A percentile compares a stretch with the other conserved stretches of the same genome.
These are phyloP conservation scores for Mollisia scopiformis DNA, from an alignment of 2,329 filamentous ascomycete species.

Conservation along the genomic window DNA sequence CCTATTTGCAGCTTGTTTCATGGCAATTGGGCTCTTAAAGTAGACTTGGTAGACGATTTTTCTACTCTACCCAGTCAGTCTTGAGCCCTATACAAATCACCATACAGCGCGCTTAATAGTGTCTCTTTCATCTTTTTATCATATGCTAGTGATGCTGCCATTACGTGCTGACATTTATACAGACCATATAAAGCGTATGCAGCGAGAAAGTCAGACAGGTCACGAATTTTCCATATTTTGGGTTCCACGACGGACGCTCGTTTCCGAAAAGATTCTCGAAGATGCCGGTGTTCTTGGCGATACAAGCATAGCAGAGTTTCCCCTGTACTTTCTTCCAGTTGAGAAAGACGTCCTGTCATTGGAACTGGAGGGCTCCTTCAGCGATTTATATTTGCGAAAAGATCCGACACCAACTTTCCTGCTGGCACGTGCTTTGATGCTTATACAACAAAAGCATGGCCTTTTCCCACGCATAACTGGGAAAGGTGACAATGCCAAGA, in stretches of 20 bases:
- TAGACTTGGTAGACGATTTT: conserved; percentile 58
- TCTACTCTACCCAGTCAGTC: conserved; percentile 60
- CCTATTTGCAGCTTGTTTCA: not conserved
- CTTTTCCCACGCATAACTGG: conserved; percentile 93
- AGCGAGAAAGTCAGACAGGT: conserved; percentile 83
- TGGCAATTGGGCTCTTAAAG: conserved; percentile 54
- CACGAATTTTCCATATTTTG: conserved; percentile 98
- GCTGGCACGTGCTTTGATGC: conserved; percentile 90
- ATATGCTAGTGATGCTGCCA: conserved; percentile 53
- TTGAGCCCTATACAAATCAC: conserved; percentile 53
- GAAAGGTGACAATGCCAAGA: conserved; percentile 92
- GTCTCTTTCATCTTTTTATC: conserved; percentile 38
- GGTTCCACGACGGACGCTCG: conserved; percentile 88
- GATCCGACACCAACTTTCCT: conserved; percentile 91
- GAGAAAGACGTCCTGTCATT: conserved; percentile 91
- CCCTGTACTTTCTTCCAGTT: conserved; percentile 86
- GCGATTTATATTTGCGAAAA: conserved; percentile 85
- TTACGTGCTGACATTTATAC: conserved; percentile 57
- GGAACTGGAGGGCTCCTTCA: conserved; percentile 85
- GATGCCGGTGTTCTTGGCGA: conserved; percentile 93
- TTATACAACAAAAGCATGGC: conserved; percentile 87
- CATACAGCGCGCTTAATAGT: conserved; percentile 45
- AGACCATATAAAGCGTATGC: conserved; percentile 92
- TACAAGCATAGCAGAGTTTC: conserved; percentile 84
- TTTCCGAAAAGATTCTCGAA: conserved; percentile 90